A percentile compares a stretch with the other conserved stretches of the same genome.
phyloP scores from a whole-genome alignment of 2,329 filamentous ascomycete species.

The Exophiala alcalophila region DNA sequence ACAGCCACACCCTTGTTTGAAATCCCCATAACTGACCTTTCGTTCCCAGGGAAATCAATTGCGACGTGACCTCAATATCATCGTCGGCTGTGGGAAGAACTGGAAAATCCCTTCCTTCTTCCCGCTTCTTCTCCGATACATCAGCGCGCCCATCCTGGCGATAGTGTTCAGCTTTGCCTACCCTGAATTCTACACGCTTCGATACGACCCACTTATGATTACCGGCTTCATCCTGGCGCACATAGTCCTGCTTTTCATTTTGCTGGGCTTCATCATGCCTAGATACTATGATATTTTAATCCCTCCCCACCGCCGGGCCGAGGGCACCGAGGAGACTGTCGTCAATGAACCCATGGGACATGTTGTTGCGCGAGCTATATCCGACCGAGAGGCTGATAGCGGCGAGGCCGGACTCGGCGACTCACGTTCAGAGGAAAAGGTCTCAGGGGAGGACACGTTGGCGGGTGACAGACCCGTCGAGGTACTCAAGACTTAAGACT shows the following conservation, averaged over 20 bases:
- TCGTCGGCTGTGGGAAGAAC: conserved; percentile 54
- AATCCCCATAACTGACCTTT: background rate
- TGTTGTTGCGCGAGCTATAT: too few relatives aligned
- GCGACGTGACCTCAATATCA: conserved; percentile 53
- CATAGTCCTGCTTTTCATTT: conserved; percentile 47
- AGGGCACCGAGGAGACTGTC: too few relatives aligned
- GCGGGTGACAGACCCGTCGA: too few relatives aligned
- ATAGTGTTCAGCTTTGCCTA: conserved; percentile 56
- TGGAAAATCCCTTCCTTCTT: conserved; percentile 56
- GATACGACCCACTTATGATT: conserved; percentile 52
- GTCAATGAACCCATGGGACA: too few relatives aligned
- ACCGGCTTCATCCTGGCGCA: conserved; percentile 51
- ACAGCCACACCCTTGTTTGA: too few relatives aligned
- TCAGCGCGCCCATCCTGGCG: conserved; percentile 50
- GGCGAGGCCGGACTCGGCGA: too few relatives aligned
- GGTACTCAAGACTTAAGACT: too few relatives aligned
- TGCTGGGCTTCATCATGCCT: conserved; percentile 51
- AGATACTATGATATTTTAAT: conserved; percentile 55
- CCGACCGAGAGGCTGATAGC: too few relatives aligned
- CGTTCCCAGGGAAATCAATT: conserved; percentile 54
- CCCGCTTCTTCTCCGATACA: conserved; percentile 50
- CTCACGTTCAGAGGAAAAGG: too few relatives aligned
- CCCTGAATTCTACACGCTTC: conserved; percentile 48
- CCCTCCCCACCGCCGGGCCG: conserved; percentile 46
- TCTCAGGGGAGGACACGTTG: too few relatives aligned